Conservation (phyloP, 768 basidiomycete species). For the Zangia roseola region DNA sequence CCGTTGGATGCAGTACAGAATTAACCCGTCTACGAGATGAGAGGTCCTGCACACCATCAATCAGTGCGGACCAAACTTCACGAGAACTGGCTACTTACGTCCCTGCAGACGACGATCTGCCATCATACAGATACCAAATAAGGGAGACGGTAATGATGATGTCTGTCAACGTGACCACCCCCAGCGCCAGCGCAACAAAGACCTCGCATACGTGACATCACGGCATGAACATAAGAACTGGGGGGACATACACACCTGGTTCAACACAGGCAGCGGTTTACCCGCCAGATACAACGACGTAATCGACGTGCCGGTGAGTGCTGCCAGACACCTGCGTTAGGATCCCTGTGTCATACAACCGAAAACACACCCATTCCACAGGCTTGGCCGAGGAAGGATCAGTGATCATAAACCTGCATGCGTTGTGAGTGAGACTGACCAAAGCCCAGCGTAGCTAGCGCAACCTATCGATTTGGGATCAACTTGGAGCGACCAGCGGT, state of each 20-base stretch:
- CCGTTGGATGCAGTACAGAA: constrained; percentile 13
- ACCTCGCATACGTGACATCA: not conserved
- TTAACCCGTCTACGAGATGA: constrained; percentile 3
- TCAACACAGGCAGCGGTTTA: not conserved
- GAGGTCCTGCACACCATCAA: not conserved
- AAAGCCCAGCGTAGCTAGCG: constrained; percentile 5
- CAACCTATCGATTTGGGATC: not conserved
- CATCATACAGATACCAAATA: constrained; percentile 2
- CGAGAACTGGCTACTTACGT: constrained; percentile 2
- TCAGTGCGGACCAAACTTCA: not conserved
- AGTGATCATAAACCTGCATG: not conserved
- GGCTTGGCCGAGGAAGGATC: not conserved
- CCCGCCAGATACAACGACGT: not conserved
- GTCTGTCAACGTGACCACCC: constrained; percentile 16
- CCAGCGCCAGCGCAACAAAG: constrained; percentile 8
- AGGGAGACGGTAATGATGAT: constrained; percentile 14
- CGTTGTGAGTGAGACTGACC: not conserved
- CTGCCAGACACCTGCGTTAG: not conserved
- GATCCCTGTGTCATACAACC: too few species aligned
- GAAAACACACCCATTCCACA: constrained; percentile 7
- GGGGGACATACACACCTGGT: not conserved
- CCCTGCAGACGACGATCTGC: constrained; percentile 1
- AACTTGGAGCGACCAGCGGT: not conserved
- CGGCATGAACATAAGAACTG: not conserved
- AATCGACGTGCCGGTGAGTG: constrained; percentile 3